Evolutionary conservation across 164 flowering plant genomes (phyloP), one percentile per base, ranked within the genome.

Genomic region (Vitis amurensis): DNA sequence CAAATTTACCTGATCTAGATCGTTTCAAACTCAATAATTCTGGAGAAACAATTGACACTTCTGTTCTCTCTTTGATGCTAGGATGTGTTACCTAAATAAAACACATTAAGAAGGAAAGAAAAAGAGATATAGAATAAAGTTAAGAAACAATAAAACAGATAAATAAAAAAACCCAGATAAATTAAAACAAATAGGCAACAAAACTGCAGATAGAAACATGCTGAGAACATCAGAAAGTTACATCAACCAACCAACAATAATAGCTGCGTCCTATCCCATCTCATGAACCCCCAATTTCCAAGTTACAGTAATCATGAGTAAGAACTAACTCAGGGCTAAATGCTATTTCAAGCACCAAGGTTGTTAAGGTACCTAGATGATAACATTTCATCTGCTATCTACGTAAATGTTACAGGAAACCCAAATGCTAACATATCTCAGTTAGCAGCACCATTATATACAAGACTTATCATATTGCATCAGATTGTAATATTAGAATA

Each of bases 1-100:
- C 16, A 44, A 19, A 77, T 27, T 70, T 47, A 84, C 89, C 89
- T 71, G 88, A 82, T 82, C 85, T 79, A 3, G 92, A 86, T 74
- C 84, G 68, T 67, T 74, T 82, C 30, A 64, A 66, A 69, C 71
- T 71, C 56, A 70, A 66, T 11, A 63, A 63, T 51, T 84, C 84
- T 64, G 86, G 81, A 66, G 84, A 79, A 4, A 49, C 9, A 53
- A 61, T n/a, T 14, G 58, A 52, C 50, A 16, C n/a, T 31, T 49
- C 71, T 72, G 53, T 74, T 57, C 29, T 56, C 68, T 56, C 56
- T 65, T 64, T 57, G 71, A 15, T 59, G 17, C 73, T 17, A 15
- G 4, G 12, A 61, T 64, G 68, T 59, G 53, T 79, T 56, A 10
- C 78, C 85, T 77, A 70, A 57, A 64, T n/a, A 66, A 31, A 47